Conservation (phyloP, 176 grass and related monocot genomes). For the Sorghum bicolor region Sorghum_bicolor_NCBIv3 NC_012872.2:48013501-48014000, state of each 20-base stretch:
- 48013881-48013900: neutral
- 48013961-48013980: neutral
- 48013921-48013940: neutral
- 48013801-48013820: neutral
- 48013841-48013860: neutral
- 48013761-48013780: neutral
- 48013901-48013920: neutral
- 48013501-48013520: no score
- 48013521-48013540: no score
- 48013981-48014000: neutral
- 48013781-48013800: neutral
- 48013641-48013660: no score
- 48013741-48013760: neutral
- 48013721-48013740: neutral
- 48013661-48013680: no score
- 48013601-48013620: no score
- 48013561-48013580: no score
- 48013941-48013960: accelerated
- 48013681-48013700: no score
- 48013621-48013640: no score
- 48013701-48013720: accelerated
- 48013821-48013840: neutral
- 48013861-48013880: neutral
- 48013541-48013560: no score
- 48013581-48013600: no score